Conservation (phyloP, 1,284 basidiomycete genomes). For the Pyrrhoderma lamaoense region DNA sequence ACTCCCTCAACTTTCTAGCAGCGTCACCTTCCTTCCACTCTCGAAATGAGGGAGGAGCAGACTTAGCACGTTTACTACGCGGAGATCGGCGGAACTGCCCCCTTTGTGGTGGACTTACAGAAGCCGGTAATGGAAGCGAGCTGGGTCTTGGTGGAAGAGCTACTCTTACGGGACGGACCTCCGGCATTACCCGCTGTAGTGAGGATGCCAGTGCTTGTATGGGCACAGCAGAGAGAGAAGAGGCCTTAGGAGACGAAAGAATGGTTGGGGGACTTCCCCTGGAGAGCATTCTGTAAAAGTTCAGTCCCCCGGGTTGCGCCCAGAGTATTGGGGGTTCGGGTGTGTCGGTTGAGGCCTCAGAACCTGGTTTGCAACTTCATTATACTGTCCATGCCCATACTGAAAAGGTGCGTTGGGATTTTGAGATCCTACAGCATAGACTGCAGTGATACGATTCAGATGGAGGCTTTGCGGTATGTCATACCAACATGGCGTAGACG, state of each 20-base stretch:
- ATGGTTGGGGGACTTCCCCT: not conserved
- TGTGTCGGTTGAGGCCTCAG: too few species aligned
- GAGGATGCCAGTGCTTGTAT: too few species aligned
- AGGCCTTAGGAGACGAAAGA: not conserved
- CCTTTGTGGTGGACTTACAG: constrained; percentile 5
- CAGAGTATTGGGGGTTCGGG: not conserved
- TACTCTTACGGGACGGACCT: not conserved
- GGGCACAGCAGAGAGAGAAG: too few species aligned
- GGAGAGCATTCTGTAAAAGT: constrained; percentile 12
- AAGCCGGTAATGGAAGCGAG: too few species aligned
- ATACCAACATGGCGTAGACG: constrained; percentile 35
- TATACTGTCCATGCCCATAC: too few species aligned
- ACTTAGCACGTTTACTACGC: constrained; percentile 20
- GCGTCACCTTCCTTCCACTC: constrained; percentile 3
- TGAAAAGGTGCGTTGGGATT: constrained; percentile 1
- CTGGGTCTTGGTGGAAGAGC: not conserved
- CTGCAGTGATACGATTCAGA: constrained; percentile 26
- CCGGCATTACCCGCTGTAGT: too few species aligned
- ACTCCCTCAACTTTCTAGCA: not conserved
- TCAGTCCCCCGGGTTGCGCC: constrained; percentile 11
- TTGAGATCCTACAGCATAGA: constrained; percentile 13
- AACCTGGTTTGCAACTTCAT: too few species aligned
- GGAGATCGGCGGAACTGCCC: constrained; percentile 10
- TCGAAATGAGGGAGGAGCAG: constrained; percentile 20
- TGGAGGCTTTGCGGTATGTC: constrained; percentile 29